Evolutionary conservation across 164 flowering plant genomes (phyloP).

Genomic region (Macadamia integrifolia): DNA sequence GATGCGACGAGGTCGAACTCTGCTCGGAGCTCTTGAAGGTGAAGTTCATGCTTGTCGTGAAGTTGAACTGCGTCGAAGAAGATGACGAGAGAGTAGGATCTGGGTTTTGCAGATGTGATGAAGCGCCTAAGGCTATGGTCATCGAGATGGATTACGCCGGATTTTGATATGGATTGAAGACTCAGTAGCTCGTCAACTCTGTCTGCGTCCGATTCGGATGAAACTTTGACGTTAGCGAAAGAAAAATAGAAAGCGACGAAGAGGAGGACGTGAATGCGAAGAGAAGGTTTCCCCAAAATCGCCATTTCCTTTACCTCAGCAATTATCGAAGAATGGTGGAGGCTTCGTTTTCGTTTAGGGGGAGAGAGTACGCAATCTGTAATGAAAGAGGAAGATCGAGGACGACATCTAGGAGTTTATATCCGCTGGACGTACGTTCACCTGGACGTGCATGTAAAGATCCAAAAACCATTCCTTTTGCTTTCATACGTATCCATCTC

Average conservation of each 20-base stretch:
- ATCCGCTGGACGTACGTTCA: no score
- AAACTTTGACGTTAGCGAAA: conserved; percentile 3
- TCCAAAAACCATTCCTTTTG: no score
- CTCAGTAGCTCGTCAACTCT: conserved; percentile 49
- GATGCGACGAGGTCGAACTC: conserved; percentile 70
- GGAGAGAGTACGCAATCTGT: no score
- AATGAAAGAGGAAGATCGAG: no score
- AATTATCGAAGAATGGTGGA: no score
- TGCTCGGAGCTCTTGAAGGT: conserved; percentile 49
- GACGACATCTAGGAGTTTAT: no score
- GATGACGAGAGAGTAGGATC: conserved; percentile 69
- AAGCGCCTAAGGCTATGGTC: conserved; percentile 52
- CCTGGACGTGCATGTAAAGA: no score
- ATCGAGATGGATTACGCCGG: conserved; percentile 70
- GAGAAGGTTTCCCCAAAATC: not conserved
- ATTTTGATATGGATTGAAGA: conserved; percentile 56
- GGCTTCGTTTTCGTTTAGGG: no score
- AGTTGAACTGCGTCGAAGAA: conserved; percentile 93
- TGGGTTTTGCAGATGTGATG: conserved; percentile 46
- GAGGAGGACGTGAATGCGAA: conserved; percentile 12
- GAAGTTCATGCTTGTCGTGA: conserved; percentile 72
- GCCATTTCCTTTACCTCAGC: not conserved
- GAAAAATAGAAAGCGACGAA: conserved; percentile 23
- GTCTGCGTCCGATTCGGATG: conserved; percentile 35
- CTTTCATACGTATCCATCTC: no score